Base-by-base conservation (phyloP, 73 alveolate genomes). In the Stentor roeselii region DNA sequence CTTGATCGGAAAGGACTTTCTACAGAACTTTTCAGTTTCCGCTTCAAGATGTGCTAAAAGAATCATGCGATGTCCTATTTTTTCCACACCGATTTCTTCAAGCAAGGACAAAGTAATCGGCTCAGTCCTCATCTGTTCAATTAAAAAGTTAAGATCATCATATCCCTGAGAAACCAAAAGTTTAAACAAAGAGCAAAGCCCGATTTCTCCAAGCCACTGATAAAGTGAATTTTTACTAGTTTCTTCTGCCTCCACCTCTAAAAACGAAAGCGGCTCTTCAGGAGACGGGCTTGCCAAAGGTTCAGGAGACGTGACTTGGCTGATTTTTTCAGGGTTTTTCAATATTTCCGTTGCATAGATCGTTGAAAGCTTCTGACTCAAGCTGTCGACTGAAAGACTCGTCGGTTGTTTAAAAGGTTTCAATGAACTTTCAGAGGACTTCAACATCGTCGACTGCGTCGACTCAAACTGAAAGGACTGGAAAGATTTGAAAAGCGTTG, bases 81-180 rank as follows among this genome's bases (percentile, higher is more conserved):
- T 67, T 11, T 67, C 0, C 11, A 67, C 34, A 36, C 80, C 80
- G 34, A 67, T 67, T 21, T 21, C 37, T 21, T 21, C 37, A 21
- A 67, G 37, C 1, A 67, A 21, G 21, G 21, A n/a, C 2, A 21
- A 21, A 67, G n/a, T 67, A 36, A 67, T 15, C 37, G 80, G 80
- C 34, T 67, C 80, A 21, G 50, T 21, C 2, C 80, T 67, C 80
- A 67, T 67, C 34, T 67, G 80, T 34, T 67, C 80, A 67, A 67
- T 27, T 67, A 67, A 21, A 67, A 21, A 67, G 11, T n/a, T 32
- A 36, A 67, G 2, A 67, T 67, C 80, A 67, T 67, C 80, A 67
- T 21, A 67, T 15, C 80, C 80, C 1, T 67, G n/a, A 27, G n/a
- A 32, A 30, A 21, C 11, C 34, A 67, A 34, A 36, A 67, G 27